Percentiles rank a stretch among this genome's conserved stretches.
phyloP scores from a whole-genome alignment of 2,329 filamentous ascomycete genomes.

The Calcarisporium arbuscula region DNA sequence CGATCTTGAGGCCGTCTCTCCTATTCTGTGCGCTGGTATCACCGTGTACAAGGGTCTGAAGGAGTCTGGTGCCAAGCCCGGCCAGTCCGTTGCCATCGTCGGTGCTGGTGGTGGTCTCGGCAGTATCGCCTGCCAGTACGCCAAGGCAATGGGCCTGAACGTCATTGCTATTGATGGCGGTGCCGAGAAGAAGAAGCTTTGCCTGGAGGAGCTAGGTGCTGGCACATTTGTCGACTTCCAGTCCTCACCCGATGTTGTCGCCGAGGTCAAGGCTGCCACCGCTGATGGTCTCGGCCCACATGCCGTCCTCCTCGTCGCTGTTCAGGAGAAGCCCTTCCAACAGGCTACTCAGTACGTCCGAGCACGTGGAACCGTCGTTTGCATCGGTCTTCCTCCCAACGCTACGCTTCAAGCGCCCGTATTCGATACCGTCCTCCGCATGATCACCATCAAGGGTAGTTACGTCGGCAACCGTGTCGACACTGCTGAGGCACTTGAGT shows the following conservation, averaged over 20 bases:
- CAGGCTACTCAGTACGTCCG: constrained; percentile 87
- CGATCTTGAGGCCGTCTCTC: constrained; percentile 69
- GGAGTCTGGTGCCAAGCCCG: constrained; percentile 68
- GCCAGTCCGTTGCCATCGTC: constrained; percentile 76
- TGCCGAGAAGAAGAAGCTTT: constrained; percentile 70
- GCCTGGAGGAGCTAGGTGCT: constrained; percentile 61
- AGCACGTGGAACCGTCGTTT: constrained; percentile 73
- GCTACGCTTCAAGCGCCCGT: constrained; percentile 79
- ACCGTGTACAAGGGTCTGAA: constrained; percentile 91
- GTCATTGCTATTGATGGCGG: constrained; percentile 79
- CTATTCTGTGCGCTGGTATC: constrained; percentile 77
- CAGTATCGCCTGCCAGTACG: constrained; percentile 75
- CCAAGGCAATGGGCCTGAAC: constrained; percentile 80
- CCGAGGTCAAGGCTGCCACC: constrained; percentile 76
- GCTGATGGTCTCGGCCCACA: constrained; percentile 78
- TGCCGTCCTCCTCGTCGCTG: constrained; percentile 80
- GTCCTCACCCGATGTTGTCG: constrained; percentile 68
- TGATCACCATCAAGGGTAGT: constrained; percentile 87
- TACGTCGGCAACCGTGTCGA: constrained; percentile 93
- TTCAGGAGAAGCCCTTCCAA: constrained; percentile 88
- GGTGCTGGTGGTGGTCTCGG: constrained; percentile 82
- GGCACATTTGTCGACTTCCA: constrained; percentile 73
- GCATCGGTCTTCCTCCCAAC: constrained; percentile 79
- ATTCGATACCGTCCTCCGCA: constrained; percentile 80
- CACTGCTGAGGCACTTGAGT: constrained; percentile 82